Base-by-base conservation (phyloP, 495 filamentous ascomycete genomes). In the Penicillium herquei region DNA sequence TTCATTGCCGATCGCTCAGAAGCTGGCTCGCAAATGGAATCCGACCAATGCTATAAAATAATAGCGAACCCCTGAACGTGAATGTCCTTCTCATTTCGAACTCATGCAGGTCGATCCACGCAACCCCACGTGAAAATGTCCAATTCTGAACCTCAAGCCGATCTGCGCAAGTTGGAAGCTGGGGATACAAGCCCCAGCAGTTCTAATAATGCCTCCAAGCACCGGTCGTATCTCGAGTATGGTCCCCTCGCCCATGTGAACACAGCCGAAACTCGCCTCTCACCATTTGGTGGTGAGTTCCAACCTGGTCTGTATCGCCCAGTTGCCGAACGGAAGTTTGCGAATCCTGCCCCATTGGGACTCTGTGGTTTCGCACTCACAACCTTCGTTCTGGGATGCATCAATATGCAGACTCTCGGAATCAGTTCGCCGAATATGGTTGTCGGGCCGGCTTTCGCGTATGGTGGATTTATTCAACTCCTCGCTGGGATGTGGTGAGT, bases 231-330 rank as follows among this genome's bases (percentile, higher is more conserved):
- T 13, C 13, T 59, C 33, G 59, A 68, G 35, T 70, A 68, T 37
- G 67, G 74, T 65, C 87, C 89, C 11, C 80, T 90, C 34, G 81
- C 81, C 12, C 82, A 86, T 64, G 68, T 80, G 58, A 83, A 85
- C 70, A 80, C 84, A 11, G 78, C 77, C 51, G 78, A 82, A 46
- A 82, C 77, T 10, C 72, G 77, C n/a, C 69, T 89, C 40, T 86
- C 88, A 39, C 87, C 92, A 70, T 96, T 94, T 67, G 92, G 89
- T 54, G 91, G 91, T 74, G 88, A 90, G 57, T 87, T 93, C 73
- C 92, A 96, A 69, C 92, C 92, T 6, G 92, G 90, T 79, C 83
- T 89, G 7, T 96, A 88, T 74, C 80, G 51, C 59, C 68, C 84
- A 13, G 79, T 79, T 58, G 11, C 83, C 69, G 68, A 80, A 49